Percentiles rank a stretch among this genome's conserved stretches.
Evolutionary conservation across 192 early-diverging fungal species (phyloP).

Genomic region (Rhizophagus clarus): DNA sequence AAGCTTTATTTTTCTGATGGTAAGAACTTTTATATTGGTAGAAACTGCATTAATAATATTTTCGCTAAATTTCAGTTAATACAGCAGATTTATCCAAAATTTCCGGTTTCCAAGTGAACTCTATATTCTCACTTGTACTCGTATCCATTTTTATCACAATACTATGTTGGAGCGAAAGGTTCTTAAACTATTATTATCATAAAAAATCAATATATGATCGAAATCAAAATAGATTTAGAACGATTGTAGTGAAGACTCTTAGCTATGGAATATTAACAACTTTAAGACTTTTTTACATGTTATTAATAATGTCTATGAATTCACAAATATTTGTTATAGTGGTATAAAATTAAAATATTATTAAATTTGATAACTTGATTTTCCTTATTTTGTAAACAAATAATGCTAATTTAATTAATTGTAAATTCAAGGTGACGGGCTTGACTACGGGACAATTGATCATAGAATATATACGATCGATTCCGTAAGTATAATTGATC

Average conservation of each 20-base stretch:
- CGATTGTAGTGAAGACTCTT: not conserved
- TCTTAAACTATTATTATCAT: not conserved
- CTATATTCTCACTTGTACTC: not conserved
- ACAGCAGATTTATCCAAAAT: not conserved
- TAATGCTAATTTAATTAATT: not conserved
- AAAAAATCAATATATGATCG: not conserved
- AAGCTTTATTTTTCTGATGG: not conserved
- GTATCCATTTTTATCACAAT: not conserved
- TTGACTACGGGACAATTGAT: slow-evolving; percentile 26
- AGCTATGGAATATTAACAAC: not conserved
- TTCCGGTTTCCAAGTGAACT: not conserved
- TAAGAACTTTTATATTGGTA: not conserved
- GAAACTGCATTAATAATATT: not conserved
- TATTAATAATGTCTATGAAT: slow-evolving; percentile 18
- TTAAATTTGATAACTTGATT: not conserved
- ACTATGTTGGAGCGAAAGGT: slow-evolving; percentile 13
- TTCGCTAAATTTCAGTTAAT: not conserved
- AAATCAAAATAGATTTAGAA: not conserved
- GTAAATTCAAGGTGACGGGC: not conserved
- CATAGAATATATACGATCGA: slow-evolving; percentile 2
- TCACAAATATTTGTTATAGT: slow-evolving; percentile 11
- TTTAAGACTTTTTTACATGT: slow-evolving; percentile 21
- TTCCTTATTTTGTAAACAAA: not conserved
- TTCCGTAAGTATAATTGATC: slow-evolving; percentile 2
- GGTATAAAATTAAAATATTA: not conserved